Base-by-base conservation (phyloP, 2,329 filamentous ascomycete species). In the Aspergillus sp. region DNA sequence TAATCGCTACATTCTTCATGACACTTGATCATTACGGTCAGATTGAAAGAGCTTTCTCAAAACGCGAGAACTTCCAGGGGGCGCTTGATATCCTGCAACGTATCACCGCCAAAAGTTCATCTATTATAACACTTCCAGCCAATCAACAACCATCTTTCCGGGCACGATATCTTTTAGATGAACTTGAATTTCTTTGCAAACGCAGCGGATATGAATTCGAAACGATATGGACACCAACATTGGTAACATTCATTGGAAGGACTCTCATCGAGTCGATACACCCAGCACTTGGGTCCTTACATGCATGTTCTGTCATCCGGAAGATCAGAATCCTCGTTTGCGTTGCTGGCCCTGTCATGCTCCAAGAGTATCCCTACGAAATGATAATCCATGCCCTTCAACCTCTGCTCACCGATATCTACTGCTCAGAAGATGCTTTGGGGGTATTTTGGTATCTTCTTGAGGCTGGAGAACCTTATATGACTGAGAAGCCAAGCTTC, bases 371-470 rank as follows among this genome's bases (percentile, higher is more conserved):
- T 61, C 87, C 89, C 9, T 67, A 96, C 12, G 88, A 98, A 65
- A 93, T 96, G 87, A 76, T 95, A 0, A 75, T 98, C 1, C 87
- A 90, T 59, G 85, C 86, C 1, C 75, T 95, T 17, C 79, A 86
- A 7, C 82, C 83, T 0, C 94, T 90, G 55, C 74, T 97, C 5
- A 84, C 85, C 1, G 85, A 97, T 56, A 78, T 84, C 0, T 86
- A 94, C 61, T 97, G 91, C 66, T 87, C 90, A 7, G 88, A 95
- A 61, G 93, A 98, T 70, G 84, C 88, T 1, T 76, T 97, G 41
- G 91, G 90, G 0, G 80, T 98, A 30, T 83, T 87, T 50, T 86
- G 89, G 64, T 96, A 95, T 66, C 77, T 99, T 1, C 74, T 97
- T 12, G 74, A 80, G 5, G 78, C 79, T 45, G 90, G 91, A 6